Percentiles rank a stretch among this genome's conserved stretches.
Evolutionary conservation across 1,284 basidiomycete genomes (phyloP).

Genomic region (Moesziomyces globuligerus): DNA sequence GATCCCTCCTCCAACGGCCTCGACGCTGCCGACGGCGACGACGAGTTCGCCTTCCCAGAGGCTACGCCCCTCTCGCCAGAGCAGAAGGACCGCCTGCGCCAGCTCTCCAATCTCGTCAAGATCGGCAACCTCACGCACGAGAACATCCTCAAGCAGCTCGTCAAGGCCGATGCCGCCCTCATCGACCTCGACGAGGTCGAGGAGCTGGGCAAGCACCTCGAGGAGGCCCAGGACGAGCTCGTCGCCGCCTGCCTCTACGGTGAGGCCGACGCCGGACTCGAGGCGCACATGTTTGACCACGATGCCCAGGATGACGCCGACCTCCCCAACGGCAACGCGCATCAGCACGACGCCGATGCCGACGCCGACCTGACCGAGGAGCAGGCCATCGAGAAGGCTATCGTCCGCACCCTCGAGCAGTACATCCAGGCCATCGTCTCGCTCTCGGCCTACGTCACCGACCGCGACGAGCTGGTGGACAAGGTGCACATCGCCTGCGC

Average conservation of each 20-base stretch:
- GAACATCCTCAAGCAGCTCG: slow-evolving; percentile 40
- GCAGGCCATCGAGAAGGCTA: slow-evolving; percentile 44
- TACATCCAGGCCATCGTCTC: slow-evolving; percentile 36
- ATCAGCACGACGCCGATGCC: slow-evolving; percentile 12
- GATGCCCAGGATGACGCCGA: slow-evolving; percentile 17
- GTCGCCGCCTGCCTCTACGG: slow-evolving; percentile 52
- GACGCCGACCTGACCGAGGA: slow-evolving; percentile 39
- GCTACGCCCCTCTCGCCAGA: slow-evolving; percentile 30
- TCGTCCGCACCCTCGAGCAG: slow-evolving; percentile 47
- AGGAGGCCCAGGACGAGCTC: slow-evolving; percentile 55
- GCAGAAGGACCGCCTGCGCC: slow-evolving; percentile 39
- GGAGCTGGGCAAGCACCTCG: slow-evolving; percentile 43
- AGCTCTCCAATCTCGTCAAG: slow-evolving; percentile 48
- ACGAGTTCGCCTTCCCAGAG: slow-evolving; percentile 38
- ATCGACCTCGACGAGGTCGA: slow-evolving; percentile 47
- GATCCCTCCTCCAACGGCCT: slow-evolving; percentile 8
- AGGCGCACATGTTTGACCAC: slow-evolving; percentile 40
- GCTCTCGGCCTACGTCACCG: slow-evolving; percentile 44
- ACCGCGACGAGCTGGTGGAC: slow-evolving; percentile 34
- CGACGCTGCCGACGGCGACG: slow-evolving; percentile 17
- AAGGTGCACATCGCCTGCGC: slow-evolving; percentile 34
- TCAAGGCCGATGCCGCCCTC: slow-evolving; percentile 12
- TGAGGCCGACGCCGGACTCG: slow-evolving; percentile 43
- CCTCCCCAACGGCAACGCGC: slow-evolving; percentile 4
- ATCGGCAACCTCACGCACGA: slow-evolving; percentile 49